phyloP scores from a whole-genome alignment of 371 early-diverging fungal genomes.

The Rhizopus sp. region DNA sequence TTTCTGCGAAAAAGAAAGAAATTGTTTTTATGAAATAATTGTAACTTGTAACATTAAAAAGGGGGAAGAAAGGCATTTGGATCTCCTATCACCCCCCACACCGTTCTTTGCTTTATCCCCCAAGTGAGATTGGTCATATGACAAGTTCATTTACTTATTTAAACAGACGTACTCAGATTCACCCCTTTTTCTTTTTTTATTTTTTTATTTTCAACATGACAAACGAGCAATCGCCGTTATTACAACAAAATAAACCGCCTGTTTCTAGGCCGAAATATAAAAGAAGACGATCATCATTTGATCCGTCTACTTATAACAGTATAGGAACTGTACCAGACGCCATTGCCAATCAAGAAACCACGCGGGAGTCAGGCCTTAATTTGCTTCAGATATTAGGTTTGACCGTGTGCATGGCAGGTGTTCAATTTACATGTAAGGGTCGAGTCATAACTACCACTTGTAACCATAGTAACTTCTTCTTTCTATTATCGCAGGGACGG shows the following conservation, averaged over 20 bases:
- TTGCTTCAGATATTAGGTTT: conserved; percentile 25
- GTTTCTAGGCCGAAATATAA: conserved; percentile 39
- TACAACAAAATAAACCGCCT: conserved; percentile 35
- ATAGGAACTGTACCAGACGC: conserved; percentile 27
- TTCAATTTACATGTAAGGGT: conserved; percentile 62
- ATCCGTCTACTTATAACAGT: conserved; percentile 48
- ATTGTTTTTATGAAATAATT: too few species aligned
- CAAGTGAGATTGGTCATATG: too few species aligned
- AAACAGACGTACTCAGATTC: too few species aligned
- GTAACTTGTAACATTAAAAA: too few species aligned
- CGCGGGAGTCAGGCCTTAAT: conserved; percentile 25
- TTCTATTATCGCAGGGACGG: conserved; percentile 43
- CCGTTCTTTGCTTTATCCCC: too few species aligned
- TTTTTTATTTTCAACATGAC: conserved; percentile 1
- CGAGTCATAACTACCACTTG: not conserved
- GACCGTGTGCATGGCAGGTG: conserved; percentile 58
- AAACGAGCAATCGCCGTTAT: conserved; percentile 20
- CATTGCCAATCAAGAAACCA: conserved; percentile 8
- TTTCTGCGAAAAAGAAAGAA: not conserved
- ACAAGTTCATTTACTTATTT: too few species aligned
- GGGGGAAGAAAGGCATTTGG: too few species aligned
- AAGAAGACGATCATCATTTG: conserved; percentile 49
- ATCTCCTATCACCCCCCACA: too few species aligned
- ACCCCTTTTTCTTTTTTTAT: conserved; percentile 7
- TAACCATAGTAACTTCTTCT: conserved; percentile 16